phyloP scores from a whole-genome alignment of 176 grass and related monocot genomes.

The Hordeum vulgare region MorexV3_pseudomolecules_assembly NC_058518.1:22083885-22084384 shows the following conservation, averaged over 20 bases:
- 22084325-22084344: slow-evolving; percentile 85
- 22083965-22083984: background rate
- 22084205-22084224: slow-evolving; percentile 4
- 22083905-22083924: background rate
- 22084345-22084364: slow-evolving; percentile 56
- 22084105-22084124: background rate
- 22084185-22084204: background rate
- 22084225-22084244: slow-evolving; percentile 19
- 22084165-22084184: background rate
- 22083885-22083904: background rate
- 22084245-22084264: background rate
- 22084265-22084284: background rate
- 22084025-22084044: background rate
- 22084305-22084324: slow-evolving; percentile 32
- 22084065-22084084: background rate
- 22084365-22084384: slow-evolving; percentile 45
- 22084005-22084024: background rate
- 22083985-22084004: background rate
- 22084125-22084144: background rate
- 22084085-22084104: background rate
- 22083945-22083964: background rate
- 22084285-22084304: background rate
- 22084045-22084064: background rate
- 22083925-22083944: background rate
- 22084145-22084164: background rate